Evolutionary conservation across 495 filamentous ascomycete genomes (phyloP).

Genomic region (Sphaerosporella brunnea): DNA sequence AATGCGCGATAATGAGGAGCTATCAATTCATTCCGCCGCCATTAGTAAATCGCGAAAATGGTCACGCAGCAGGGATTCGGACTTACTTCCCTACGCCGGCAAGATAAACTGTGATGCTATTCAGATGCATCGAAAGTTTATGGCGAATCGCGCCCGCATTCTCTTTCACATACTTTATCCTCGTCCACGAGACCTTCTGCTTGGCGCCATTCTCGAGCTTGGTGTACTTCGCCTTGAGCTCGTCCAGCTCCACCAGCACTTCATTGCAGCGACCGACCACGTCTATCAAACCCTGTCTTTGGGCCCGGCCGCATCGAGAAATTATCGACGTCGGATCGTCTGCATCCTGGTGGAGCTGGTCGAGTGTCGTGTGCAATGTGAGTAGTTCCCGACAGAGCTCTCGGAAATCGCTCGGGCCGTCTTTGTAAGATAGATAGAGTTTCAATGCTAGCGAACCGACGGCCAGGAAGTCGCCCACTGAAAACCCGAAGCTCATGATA

Average conservation of each 20-base stretch:
- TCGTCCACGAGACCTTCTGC: not conserved
- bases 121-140: not conserved
- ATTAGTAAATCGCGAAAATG: not conserved
- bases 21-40: not conserved
- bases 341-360: not conserved
- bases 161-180: not conserved
- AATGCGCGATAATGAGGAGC: not conserved
- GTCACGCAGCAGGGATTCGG: not conserved
- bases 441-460: constrained; percentile 7
- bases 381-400: constrained; percentile 1
- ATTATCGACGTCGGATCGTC: not conserved
- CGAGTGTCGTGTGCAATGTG: constrained; percentile 1
- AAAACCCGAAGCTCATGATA: constrained; percentile 16
- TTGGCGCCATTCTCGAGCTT: not conserved
- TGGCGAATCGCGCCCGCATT: not conserved
- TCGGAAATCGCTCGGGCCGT: not conserved
- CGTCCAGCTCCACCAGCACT: not conserved
- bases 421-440: not conserved
- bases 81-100: not conserved
- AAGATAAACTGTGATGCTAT: not conserved
- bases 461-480: constrained; percentile 17
- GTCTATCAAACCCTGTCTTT: not conserved
- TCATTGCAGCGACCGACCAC: not conserved
- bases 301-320: not conserved
- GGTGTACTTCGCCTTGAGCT: not conserved